Conservation (phyloP, 2,329 filamentous ascomycete genomes). For the Mycosphaerella sp. region DNA sequence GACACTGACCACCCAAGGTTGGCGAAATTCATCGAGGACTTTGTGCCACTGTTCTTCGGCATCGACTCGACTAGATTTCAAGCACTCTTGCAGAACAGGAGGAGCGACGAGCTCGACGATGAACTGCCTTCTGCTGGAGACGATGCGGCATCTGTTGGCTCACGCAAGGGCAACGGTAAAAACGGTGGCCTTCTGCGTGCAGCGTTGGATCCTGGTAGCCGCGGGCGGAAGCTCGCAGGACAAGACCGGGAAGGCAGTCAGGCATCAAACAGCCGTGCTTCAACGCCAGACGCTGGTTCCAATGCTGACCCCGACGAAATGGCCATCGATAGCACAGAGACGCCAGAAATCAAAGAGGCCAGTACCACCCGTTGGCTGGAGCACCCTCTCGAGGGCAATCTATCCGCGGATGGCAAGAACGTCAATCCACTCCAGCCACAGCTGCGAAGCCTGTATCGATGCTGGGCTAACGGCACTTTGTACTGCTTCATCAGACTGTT, state of each 20-base stretch:
- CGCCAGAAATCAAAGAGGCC: constrained; percentile 46
- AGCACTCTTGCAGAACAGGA: constrained; percentile 37
- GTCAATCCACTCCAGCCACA: constrained; percentile 73
- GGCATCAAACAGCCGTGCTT: constrained; percentile 76
- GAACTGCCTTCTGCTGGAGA: constrained; percentile 58
- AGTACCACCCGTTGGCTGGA: constrained; percentile 58
- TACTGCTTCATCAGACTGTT: constrained; percentile 95
- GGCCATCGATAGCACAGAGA: constrained; percentile 37
- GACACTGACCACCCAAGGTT: constrained; percentile 41
- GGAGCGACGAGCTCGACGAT: constrained; percentile 66
- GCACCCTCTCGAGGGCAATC: constrained; percentile 51
- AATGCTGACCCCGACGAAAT: constrained; percentile 74
- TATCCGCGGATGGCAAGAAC: constrained; percentile 54
- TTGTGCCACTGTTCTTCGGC: constrained; percentile 47
- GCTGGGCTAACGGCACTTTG: constrained; percentile 86
- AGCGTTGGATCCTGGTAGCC: constrained; percentile 74
- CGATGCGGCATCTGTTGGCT: constrained; percentile 62
- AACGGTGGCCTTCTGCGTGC: constrained; percentile 70
- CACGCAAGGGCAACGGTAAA: constrained; percentile 45
- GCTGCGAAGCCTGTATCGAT: constrained; percentile 71
- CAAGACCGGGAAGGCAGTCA: constrained; percentile 72
- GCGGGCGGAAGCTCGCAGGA: constrained; percentile 63
- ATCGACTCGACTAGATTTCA: constrained; percentile 52
- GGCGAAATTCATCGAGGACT: constrained; percentile 44
- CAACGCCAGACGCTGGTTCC: constrained; percentile 76